These are phyloP conservation scores for Trichoderma citrinoviride DNA, from an alignment of 2,329 filamentous ascomycete species.

Conservation along the genomic window DNA sequence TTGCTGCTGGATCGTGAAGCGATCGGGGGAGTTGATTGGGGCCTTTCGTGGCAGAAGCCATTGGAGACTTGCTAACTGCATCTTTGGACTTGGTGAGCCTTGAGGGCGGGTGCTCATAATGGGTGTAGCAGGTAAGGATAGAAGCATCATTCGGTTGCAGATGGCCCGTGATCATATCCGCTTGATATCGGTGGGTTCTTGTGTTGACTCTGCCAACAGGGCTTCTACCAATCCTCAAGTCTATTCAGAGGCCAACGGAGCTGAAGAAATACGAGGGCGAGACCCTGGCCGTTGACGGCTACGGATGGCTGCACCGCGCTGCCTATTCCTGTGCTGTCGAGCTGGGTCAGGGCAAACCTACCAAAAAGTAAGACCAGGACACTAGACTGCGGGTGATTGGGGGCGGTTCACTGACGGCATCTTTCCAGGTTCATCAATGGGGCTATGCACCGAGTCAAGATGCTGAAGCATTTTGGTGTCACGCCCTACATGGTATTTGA, in stretches of 20 bases:
- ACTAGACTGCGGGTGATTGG: not conserved
- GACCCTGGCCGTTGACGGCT: constrained; percentile 91
- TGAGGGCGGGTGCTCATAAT: constrained; percentile 27
- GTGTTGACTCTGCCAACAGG: constrained; percentile 50
- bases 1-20: not conserved
- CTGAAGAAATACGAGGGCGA: constrained; percentile 85
- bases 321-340: constrained; percentile 88
- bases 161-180: not conserved
- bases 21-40: not conserved
- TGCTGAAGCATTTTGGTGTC: constrained; percentile 90
- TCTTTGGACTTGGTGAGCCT: not conserved
- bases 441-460: constrained; percentile 83
- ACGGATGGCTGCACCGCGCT: constrained; percentile 96
- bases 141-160: not conserved
- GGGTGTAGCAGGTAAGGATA: constrained; percentile 38
- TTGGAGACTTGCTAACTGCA: not conserved
- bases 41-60: not conserved
- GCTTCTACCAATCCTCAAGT: constrained; percentile 87
- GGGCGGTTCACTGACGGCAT: constrained; percentile 1
- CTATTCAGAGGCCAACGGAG: constrained; percentile 85
- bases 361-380: constrained; percentile 42
- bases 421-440: constrained; percentile 76
- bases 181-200: not conserved
- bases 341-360: constrained; percentile 83
- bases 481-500: constrained; percentile 97